phyloP scores from a whole-genome alignment of 2,329 filamentous ascomycete species.

The Talaromyces sp. region DNA sequence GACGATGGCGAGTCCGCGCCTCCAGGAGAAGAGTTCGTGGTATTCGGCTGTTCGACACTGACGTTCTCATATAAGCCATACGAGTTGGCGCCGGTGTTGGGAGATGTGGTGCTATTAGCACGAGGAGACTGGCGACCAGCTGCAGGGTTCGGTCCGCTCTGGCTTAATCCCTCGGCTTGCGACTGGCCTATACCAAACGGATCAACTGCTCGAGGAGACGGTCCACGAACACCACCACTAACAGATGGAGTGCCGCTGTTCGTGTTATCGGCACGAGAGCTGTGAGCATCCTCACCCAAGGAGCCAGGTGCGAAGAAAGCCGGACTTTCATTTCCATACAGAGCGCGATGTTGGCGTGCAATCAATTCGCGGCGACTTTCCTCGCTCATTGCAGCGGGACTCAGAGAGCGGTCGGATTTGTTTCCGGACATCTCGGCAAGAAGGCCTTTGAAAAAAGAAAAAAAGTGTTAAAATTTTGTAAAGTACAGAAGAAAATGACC shows the following conservation, averaged over 20 bases:
- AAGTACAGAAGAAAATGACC: constrained; percentile 35
- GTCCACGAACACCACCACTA: constrained; percentile 64
- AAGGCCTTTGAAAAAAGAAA: constrained; percentile 54
- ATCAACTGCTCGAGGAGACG: constrained; percentile 79
- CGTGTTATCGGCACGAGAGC: constrained; percentile 63
- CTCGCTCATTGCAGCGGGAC: constrained; percentile 84
- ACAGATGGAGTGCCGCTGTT: constrained; percentile 60
- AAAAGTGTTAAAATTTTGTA: constrained; percentile 45
- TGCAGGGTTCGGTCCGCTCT: constrained; percentile 45
- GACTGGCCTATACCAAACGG: constrained; percentile 57
- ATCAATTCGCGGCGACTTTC: constrained; percentile 95
- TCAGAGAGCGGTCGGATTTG: constrained; percentile 85
- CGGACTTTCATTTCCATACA: constrained; percentile 75
- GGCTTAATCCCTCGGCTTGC: constrained; percentile 54
- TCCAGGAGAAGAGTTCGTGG: constrained; percentile 81
- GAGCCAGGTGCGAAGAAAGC: constrained; percentile 65
- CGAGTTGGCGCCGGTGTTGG: constrained; percentile 49
- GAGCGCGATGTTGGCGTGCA: constrained; percentile 87
- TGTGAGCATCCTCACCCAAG: constrained; percentile 64
- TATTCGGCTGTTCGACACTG: constrained; percentile 63
- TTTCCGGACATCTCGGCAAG: constrained; percentile 66
- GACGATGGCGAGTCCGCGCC: constrained; percentile 71
- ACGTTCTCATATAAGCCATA: constrained; percentile 62
- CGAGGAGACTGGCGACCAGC: constrained; percentile 49
- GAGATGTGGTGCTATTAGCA: constrained; percentile 82